Evolutionary conservation across 495 filamentous ascomycete genomes (phyloP).

Genomic region (Podospora pseudoanserina): DNA sequence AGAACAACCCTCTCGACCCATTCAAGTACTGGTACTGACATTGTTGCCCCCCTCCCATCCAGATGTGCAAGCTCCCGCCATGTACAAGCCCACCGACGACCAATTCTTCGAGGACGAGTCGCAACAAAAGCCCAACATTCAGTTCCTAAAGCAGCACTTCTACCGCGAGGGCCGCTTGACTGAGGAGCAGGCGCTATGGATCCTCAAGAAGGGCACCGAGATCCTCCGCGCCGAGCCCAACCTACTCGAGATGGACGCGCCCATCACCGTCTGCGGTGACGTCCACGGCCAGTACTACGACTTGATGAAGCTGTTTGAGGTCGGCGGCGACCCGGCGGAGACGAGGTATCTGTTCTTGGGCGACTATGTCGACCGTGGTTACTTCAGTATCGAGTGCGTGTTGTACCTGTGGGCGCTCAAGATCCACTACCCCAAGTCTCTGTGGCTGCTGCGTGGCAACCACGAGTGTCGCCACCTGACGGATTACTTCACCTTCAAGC

Average conservation of each 20-base stretch:
- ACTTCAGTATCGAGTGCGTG: slow-evolving; percentile 99
- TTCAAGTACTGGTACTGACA: too few relatives aligned
- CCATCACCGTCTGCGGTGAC: slow-evolving; percentile 98
- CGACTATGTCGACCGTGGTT: slow-evolving; percentile 96
- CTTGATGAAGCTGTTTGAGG: slow-evolving; percentile 98
- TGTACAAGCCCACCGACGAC: slow-evolving; percentile 82
- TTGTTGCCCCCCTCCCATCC: neutral
- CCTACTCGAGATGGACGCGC: slow-evolving; percentile 97
- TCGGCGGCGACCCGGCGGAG: slow-evolving; percentile 93
- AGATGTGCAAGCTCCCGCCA: slow-evolving; percentile 97
- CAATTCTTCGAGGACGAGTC: slow-evolving; percentile 71
- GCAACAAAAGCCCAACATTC: slow-evolving; percentile 81
- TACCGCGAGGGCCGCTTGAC: slow-evolving; percentile 96
- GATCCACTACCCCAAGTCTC: slow-evolving; percentile 97
- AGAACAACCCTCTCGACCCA: neutral
- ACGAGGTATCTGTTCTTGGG: slow-evolving; percentile 95
- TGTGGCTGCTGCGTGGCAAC: slow-evolving; percentile 95
- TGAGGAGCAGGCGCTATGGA: slow-evolving; percentile 95
- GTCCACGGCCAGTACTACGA: slow-evolving; percentile 99
- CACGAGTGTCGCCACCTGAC: slow-evolving; percentile 98
- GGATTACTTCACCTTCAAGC: slow-evolving; percentile 99
- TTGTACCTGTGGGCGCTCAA: slow-evolving; percentile 97
- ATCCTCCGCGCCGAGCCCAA: slow-evolving; percentile 85
- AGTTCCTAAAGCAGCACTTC: slow-evolving; percentile 96
- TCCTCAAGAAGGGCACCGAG: slow-evolving; percentile 80